Evolutionary conservation across 1,139 yeast genomes (phyloP).

Genomic region (Suhomyces terraborum): DNA sequence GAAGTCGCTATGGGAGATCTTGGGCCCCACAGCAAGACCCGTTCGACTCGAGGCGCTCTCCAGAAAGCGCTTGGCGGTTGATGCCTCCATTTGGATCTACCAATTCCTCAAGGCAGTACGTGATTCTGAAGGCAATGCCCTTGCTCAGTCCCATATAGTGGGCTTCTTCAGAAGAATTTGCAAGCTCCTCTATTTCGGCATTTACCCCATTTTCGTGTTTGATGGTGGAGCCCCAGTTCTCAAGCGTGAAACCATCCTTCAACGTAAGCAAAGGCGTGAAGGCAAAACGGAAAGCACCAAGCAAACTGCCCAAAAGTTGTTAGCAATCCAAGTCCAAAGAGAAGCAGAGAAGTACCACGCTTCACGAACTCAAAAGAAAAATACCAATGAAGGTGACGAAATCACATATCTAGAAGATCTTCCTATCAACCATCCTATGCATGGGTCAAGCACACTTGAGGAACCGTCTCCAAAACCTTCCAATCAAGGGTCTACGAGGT

Average conservation of each 20-base stretch:
- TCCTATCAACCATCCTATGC: conserved; percentile 30
- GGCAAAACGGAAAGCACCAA: conserved; percentile 72
- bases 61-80: conserved; percentile 83
- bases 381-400: conserved; percentile 26
- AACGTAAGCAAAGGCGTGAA: conserved; percentile 70
- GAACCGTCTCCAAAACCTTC: neutral
- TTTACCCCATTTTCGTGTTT: conserved; percentile 90
- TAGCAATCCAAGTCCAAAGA: conserved; percentile 78
- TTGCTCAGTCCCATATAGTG: conserved; percentile 81
- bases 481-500: conserved; percentile 16
- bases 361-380: conserved; percentile 2
- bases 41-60: conserved; percentile 82
- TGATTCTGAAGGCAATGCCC: conserved; percentile 77
- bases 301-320: conserved; percentile 75
- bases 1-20: conserved; percentile 88
- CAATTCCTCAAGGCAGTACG: conserved; percentile 95
- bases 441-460: neutral
- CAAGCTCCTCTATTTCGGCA: conserved; percentile 85
- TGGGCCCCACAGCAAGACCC: conserved; percentile 89
- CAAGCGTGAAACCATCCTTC: conserved; percentile 72
- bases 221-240: conserved; percentile 96
- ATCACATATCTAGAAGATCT: conserved; percentile 44
- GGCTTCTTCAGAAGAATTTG: conserved; percentile 95
- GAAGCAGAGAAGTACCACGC: conserved; percentile 37
- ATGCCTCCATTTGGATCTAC: conserved; percentile 98